Conservation (phyloP, 2,329 filamentous ascomycete genomes). For the Epichloe festucae region DNA sequence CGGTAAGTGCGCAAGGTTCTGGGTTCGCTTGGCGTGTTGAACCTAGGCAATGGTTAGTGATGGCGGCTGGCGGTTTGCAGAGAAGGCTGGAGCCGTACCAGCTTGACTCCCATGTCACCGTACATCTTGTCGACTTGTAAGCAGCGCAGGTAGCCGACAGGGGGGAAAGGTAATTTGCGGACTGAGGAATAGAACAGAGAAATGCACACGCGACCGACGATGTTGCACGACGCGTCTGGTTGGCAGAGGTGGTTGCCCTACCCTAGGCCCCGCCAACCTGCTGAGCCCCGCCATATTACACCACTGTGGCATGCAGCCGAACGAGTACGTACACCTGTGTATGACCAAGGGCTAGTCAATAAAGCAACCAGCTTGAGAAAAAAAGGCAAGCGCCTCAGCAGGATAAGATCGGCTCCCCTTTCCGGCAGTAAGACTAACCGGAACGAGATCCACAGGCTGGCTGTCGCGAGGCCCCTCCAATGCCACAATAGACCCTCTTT, state of each 20-base stretch:
- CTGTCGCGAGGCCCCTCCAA: background rate
- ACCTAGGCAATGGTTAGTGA: conserved; percentile 43
- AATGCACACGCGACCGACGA: background rate
- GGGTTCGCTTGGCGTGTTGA: conserved; percentile 89
- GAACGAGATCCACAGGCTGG: background rate
- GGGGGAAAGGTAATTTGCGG: background rate
- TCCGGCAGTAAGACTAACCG: background rate
- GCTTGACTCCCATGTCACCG: conserved; percentile 73
- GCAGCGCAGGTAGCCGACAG: background rate
- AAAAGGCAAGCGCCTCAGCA: background rate
- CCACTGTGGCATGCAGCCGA: too few relatives aligned
- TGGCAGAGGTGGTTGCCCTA: background rate
- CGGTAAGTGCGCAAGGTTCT: conserved; percentile 72
- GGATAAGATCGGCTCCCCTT: background rate
- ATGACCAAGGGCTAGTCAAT: too few relatives aligned
- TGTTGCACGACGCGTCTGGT: background rate
- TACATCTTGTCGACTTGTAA: conserved; percentile 47
- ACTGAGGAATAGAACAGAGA: too few relatives aligned
- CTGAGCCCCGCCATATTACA: too few relatives aligned
- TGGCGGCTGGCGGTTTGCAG: background rate
- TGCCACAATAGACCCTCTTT: background rate
- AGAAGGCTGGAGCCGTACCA: conserved; percentile 40
- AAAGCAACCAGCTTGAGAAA: background rate
- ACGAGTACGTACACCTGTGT: too few relatives aligned
- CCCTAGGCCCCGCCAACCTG: background rate